Percentiles rank a stretch among this genome's conserved stretches.
Evolutionary conservation across 495 filamentous ascomycete species (phyloP).

Genomic region (Tuber umbilicatum): DNA sequence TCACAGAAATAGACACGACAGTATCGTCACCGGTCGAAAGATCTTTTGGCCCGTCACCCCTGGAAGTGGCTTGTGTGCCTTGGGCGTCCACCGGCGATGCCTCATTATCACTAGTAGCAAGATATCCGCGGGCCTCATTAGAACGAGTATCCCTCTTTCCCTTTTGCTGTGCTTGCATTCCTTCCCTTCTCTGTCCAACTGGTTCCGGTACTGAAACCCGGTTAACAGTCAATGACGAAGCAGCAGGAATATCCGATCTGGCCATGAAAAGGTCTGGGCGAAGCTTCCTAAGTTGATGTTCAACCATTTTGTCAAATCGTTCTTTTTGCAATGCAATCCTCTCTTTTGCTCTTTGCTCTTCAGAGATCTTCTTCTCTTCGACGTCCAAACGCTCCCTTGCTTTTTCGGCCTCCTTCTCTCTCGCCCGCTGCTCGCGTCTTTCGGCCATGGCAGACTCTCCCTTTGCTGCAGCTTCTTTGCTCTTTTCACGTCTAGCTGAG

Average conservation of each 20-base stretch:
- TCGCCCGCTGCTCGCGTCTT: conserved; percentile 24
- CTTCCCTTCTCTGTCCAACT: background rate
- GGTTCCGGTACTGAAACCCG: conserved; percentile 7
- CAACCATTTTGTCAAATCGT: conserved; percentile 34
- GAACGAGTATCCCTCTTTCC: background rate
- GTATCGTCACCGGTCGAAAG: conserved; percentile 23
- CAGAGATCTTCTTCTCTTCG: conserved; percentile 18
- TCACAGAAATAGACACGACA: conserved; percentile 36
- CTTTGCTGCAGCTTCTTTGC: conserved; percentile 15
- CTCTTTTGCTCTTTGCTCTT: conserved; percentile 28
- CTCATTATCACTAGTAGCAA: conserved; percentile 3
- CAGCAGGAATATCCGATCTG: background rate
- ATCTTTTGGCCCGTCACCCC: background rate
- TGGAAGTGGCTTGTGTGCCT: background rate
- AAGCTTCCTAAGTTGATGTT: conserved; percentile 30
- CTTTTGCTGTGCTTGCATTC: background rate
- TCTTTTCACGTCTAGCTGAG: conserved; percentile 20
- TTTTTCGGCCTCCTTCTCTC: conserved; percentile 29
- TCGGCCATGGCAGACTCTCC: conserved; percentile 15
- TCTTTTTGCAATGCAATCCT: conserved; percentile 23
- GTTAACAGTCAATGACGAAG: conserved; percentile 1
- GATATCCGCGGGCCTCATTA: background rate
- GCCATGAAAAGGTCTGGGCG: conserved; percentile 32
- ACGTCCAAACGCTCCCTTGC: conserved; percentile 16
- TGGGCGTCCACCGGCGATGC: background rate